Evolutionary conservation across 1,139 yeast species (phyloP).

Genomic region (Pichia sp.): DNA sequence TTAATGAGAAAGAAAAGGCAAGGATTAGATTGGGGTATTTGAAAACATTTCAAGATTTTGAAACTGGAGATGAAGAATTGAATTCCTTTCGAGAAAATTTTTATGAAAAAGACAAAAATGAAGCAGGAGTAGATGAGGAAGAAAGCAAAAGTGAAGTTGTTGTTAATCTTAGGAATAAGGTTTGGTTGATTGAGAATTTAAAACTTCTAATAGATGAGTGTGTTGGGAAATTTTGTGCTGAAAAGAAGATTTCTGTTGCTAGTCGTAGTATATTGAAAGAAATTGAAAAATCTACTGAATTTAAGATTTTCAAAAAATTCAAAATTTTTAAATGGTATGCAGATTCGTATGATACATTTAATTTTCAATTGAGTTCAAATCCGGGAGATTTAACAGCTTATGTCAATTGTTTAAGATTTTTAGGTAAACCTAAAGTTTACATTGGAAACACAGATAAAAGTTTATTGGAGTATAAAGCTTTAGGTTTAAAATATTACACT

Average conservation of each 20-base stretch:
- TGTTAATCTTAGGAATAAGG: conserved; percentile 1
- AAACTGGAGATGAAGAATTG: conserved; percentile 5
- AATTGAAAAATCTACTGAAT: conserved; percentile 16
- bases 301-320: conserved; percentile 18
- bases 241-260: conserved; percentile 20
- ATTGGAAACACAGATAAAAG: not conserved
- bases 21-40: conserved; percentile 18
- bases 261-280: conserved; percentile 11
- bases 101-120: not conserved
- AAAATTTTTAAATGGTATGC: conserved; percentile 26
- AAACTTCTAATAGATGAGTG: conserved; percentile 25
- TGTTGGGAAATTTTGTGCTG: conserved; percentile 19
- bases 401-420: conserved; percentile 27
- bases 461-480: conserved; percentile 12
- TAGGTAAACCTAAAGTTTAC: conserved; percentile 17
- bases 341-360: conserved; percentile 29
- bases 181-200: conserved; percentile 23
- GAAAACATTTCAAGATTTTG: conserved; percentile 7
- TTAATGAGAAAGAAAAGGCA: conserved; percentile 19
- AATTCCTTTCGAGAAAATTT: conserved; percentile 2
- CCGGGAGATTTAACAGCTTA: conserved; percentile 27
- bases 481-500: conserved; percentile 28
- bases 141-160: not conserved
- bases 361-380: conserved; percentile 25
- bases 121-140: not conserved